Conservation (phyloP, 805 yeast species). For the Saccharomycopsis olivae region DNA sequence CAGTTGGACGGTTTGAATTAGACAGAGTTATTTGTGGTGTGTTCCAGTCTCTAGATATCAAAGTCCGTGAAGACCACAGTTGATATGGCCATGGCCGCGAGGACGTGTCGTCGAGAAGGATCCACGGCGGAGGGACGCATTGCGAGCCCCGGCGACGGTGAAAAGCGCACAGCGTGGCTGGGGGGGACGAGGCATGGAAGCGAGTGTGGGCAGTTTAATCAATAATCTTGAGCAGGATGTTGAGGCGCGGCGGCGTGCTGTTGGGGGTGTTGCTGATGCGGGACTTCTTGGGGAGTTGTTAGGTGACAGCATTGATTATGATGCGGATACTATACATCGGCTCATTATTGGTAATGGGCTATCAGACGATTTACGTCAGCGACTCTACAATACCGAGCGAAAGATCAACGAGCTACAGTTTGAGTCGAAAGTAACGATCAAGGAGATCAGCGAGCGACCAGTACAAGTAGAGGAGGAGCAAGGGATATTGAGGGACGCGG, state of each 20-base stretch:
- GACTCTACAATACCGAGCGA: conserved; percentile 2
- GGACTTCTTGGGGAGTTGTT: conserved; percentile 4
- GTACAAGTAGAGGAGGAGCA: background rate
- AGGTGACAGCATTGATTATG: conserved; percentile 8
- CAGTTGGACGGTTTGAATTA: too few relatives aligned
- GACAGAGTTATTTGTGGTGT: too few relatives aligned
- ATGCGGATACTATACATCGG: conserved; percentile 6
- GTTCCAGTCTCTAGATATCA: too few relatives aligned
- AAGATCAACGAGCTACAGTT: background rate
- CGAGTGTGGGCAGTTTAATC: background rate
- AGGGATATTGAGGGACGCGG: background rate
- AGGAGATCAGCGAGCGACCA: too few relatives aligned
- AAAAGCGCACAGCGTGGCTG: too few relatives aligned
- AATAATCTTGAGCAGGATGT: background rate
- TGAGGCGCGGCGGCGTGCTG: background rate
- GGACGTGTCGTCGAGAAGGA: too few relatives aligned
- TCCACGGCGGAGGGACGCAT: too few relatives aligned
- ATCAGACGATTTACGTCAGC: background rate
- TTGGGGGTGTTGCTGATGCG: background rate
- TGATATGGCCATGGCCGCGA: too few relatives aligned
- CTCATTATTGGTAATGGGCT: background rate
- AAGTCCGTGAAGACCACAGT: too few relatives aligned
- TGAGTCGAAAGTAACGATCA: background rate
- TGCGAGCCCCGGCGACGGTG: too few relatives aligned
- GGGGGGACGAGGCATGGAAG: too few relatives aligned